Conservation (phyloP, 192 early-diverging fungal genomes). For the Mortierella hygrophila region DNA sequence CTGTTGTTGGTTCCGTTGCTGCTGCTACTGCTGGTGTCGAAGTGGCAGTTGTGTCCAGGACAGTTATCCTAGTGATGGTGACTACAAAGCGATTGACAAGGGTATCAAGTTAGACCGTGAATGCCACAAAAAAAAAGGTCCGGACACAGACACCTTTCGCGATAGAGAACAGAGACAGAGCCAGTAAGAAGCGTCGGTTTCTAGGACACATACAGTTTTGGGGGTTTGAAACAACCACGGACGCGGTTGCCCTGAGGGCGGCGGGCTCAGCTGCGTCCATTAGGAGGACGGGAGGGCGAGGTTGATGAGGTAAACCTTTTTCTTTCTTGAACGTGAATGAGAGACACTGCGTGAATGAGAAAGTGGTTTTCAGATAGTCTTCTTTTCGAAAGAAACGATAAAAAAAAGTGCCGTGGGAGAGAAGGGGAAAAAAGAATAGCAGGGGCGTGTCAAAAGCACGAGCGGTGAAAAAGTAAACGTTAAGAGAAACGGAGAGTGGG, state of each 20-base stretch:
- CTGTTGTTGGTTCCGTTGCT: background rate
- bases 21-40: background rate
- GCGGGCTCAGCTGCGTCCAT: too few species aligned
- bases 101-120: background rate
- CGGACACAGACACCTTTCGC: too few species aligned
- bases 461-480: background rate
- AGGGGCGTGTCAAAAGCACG: background rate
- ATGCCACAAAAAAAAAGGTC: background rate
- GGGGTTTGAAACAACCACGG: background rate
- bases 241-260: background rate
- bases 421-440: background rate
- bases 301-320: background rate
- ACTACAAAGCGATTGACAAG: conserved; percentile 10
- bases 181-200: background rate
- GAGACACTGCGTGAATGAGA: background rate
- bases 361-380: background rate
- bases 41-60: conserved; percentile 18
- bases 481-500: background rate
- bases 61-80: conserved; percentile 19
- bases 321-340: background rate
- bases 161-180: background rate
- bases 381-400: background rate
- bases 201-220: background rate
- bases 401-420: too few species aligned
- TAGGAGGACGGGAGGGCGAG: background rate